These are phyloP conservation scores for Aspergillus bridgeri DNA, from an alignment of 495 filamentous ascomycete genomes.

Conservation along the genomic window DNA sequence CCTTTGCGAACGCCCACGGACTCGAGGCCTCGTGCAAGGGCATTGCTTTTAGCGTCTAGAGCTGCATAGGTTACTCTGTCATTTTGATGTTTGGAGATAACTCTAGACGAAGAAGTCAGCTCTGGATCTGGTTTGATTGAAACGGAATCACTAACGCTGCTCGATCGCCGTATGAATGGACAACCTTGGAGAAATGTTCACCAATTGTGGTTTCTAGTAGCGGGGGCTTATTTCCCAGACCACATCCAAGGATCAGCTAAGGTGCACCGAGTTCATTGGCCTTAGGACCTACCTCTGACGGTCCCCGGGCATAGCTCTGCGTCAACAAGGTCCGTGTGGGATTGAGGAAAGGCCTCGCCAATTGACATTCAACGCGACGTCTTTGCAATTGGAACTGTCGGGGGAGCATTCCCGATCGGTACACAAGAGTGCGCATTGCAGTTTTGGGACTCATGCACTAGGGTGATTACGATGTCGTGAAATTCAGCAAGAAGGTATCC, in stretches of 20 bases:
- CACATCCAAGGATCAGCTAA: constrained; percentile 2
- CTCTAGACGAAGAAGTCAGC: constrained; percentile 36
- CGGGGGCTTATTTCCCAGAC: constrained; percentile 54
- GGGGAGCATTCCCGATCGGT: background rate
- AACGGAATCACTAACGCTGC: constrained; percentile 55
- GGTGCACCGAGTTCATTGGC: background rate
- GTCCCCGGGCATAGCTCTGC: constrained; percentile 44
- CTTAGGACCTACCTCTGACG: constrained; percentile 34
- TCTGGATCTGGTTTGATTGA: background rate
- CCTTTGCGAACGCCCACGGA: constrained; percentile 77
- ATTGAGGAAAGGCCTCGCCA: background rate
- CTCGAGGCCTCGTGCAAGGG: constrained; percentile 67
- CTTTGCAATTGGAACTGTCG: background rate
- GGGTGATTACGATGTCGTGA: background rate
- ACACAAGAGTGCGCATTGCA: background rate
- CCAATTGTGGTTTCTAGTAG: constrained; percentile 73
- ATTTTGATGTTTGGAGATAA: constrained; percentile 64
- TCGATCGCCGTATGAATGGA: constrained; percentile 67
- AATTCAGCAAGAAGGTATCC: background rate
- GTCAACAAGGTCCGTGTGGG: constrained; percentile 32
- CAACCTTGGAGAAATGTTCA: constrained; percentile 73
- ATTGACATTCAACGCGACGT: background rate
- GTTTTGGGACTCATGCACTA: background rate
- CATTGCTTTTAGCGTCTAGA: constrained; percentile 73
- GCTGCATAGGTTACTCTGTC: constrained; percentile 64